Evolutionary conservation across 2,329 filamentous ascomycete species (phyloP).

Genomic region (Ascochyta pisi): DNA sequence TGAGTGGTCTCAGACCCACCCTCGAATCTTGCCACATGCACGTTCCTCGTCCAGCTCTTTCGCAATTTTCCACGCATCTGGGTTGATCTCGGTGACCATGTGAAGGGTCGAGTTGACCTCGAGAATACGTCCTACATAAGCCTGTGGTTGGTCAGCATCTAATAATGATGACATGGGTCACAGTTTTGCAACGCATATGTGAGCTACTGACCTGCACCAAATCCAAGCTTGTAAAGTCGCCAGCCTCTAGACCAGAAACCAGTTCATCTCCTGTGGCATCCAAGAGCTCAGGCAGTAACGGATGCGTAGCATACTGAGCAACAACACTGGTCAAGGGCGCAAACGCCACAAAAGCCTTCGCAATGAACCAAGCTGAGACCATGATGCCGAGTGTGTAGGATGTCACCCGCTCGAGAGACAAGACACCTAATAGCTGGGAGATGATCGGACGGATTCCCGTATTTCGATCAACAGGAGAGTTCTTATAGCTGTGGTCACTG

Average conservation of each 20-base stretch:
- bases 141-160: constrained; percentile 38
- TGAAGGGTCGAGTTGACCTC: constrained; percentile 62
- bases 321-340: constrained; percentile 26
- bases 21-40: constrained; percentile 54
- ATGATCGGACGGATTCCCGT: background rate
- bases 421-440: background rate
- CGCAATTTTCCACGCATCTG: constrained; percentile 61
- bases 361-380: constrained; percentile 28
- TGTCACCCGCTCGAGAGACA: background rate
- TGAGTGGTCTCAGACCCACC: constrained; percentile 39
- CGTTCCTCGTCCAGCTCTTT: constrained; percentile 57
- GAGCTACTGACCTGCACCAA: constrained; percentile 51
- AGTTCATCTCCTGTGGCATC: constrained; percentile 62
- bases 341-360: constrained; percentile 27
- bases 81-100: constrained; percentile 63
- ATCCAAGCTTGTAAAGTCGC: constrained; percentile 64
- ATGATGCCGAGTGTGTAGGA: constrained; percentile 20
- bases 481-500: constrained; percentile 22
- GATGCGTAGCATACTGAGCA: constrained; percentile 20
- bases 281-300: constrained; percentile 51
- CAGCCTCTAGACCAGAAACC: constrained; percentile 55
- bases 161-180: background rate
- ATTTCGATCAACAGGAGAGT: background rate
- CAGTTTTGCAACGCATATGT: background rate
- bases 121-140: constrained; percentile 59